These are phyloP conservation scores for Saprolegnia parasitica DNA, from an alignment of 352 stramenopile genomes.

Conservation along the genomic window DNA sequence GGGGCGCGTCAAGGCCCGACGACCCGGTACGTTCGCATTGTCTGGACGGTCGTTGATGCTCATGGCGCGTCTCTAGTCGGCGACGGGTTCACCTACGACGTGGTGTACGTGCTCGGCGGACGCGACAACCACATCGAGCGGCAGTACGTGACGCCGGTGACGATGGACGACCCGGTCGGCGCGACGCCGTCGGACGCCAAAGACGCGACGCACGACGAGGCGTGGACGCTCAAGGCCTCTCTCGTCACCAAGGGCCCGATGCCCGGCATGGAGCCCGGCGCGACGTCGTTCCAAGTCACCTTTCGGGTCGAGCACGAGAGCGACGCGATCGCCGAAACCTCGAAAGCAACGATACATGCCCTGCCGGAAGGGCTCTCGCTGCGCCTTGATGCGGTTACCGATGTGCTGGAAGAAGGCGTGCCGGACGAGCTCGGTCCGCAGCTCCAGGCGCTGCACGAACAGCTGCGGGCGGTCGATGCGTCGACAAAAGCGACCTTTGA, in stretches of 20 bases:
- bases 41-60: too few relatives aligned
- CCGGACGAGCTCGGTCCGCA: slow-evolving; percentile 51
- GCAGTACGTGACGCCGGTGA: slow-evolving; percentile 70
- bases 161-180: slow-evolving; percentile 30
- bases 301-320: not conserved
- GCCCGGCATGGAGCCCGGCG: not conserved
- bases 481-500: slow-evolving; percentile 42
- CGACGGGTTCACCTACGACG: slow-evolving; percentile 61
- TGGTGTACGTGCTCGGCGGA: slow-evolving; percentile 65
- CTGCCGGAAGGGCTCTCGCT: not conserved
- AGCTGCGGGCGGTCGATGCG: slow-evolving; percentile 45
- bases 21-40: slow-evolving; percentile 40
- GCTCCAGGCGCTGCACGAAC: slow-evolving; percentile 40
- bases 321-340: not conserved
- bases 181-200: slow-evolving; percentile 11
- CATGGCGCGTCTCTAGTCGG: slow-evolving; percentile 25
- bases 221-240: slow-evolving; percentile 26
- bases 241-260: not conserved
- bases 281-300: not conserved
- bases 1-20: slow-evolving; percentile 55
- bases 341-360: not conserved
- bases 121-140: slow-evolving; percentile 74
- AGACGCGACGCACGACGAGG: slow-evolving; percentile 25
- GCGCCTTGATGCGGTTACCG: slow-evolving; percentile 30
- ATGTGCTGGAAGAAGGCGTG: slow-evolving; percentile 36